Conservation (phyloP, 192 early-diverging fungal genomes). For the Podila horticola region DNA sequence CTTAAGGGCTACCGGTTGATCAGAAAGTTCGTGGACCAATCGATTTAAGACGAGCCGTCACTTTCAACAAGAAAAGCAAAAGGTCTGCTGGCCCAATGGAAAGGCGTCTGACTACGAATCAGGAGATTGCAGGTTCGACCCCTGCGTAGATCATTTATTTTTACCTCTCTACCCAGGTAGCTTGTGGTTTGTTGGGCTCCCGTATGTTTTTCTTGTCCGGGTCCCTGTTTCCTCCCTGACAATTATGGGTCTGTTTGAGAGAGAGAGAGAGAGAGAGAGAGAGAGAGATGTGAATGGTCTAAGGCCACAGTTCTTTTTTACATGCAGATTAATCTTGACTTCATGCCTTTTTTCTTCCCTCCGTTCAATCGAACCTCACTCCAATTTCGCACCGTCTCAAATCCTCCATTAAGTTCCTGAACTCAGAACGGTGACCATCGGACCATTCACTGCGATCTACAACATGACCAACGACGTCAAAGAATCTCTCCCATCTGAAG, state of each 20-base stretch:
- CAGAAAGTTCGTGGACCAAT: too few species aligned
- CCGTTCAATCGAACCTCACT: not conserved
- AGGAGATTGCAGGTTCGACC: conserved; percentile 52
- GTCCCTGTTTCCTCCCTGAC: not conserved
- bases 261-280: too few species aligned
- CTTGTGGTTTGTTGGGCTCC: not conserved
- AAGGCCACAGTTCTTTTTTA: too few species aligned
- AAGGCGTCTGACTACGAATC: conserved; percentile 52
- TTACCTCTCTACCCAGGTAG: not conserved
- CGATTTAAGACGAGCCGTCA: too few species aligned
- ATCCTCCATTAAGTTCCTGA: too few species aligned
- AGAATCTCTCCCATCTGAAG: not conserved
- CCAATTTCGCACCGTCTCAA: not conserved
- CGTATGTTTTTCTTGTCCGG: conserved; percentile 5
- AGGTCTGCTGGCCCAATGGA: conserved; percentile 27
- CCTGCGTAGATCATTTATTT: conserved; percentile 39
- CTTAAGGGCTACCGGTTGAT: too few species aligned
- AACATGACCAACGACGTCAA: conserved; percentile 20
- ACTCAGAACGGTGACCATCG: not conserved
- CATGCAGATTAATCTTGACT: too few species aligned
- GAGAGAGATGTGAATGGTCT: too few species aligned
- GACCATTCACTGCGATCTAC: not conserved
- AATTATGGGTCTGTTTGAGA: too few species aligned
- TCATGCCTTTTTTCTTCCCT: not conserved
- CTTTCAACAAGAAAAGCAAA: not conserved